Percentiles rank a stretch among this genome's conserved stretches.
These are phyloP conservation scores for Chytriomyces sp. DNA, from an alignment of 192 early-diverging fungal species.

Conservation along the genomic window DNA sequence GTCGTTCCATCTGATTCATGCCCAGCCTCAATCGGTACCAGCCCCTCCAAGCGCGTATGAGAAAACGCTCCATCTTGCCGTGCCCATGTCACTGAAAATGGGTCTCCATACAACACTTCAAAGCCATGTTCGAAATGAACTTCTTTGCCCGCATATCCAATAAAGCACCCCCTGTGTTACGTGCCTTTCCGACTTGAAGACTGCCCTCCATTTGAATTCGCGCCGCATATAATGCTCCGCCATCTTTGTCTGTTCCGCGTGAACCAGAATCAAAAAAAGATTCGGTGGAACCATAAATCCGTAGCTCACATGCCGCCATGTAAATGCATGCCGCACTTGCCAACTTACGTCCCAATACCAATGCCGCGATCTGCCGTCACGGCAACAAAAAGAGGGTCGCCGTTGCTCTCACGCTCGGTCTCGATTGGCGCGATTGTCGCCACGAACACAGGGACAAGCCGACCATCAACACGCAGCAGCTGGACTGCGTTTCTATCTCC, in stretches of 20 bases:
- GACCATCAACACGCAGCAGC: neutral
- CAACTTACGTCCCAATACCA: neutral
- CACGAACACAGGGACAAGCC: neutral
- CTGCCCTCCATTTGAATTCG: neutral
- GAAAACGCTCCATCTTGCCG: slow-evolving; percentile 16
- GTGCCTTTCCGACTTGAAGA: slow-evolving; percentile 25
- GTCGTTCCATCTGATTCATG: slow-evolving; percentile 21
- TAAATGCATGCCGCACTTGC: slow-evolving; percentile 16
- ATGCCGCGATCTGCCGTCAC: neutral
- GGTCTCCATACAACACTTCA: slow-evolving; percentile 28
- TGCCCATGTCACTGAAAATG: neutral
- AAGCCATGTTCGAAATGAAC: slow-evolving; percentile 3
- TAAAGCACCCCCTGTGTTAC: too few species aligned
- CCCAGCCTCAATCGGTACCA: slow-evolving; percentile 23
- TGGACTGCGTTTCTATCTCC: slow-evolving; percentile 7
- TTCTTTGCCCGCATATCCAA: slow-evolving; percentile 13
- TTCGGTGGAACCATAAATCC: neutral
- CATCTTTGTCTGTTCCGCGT: slow-evolving; percentile 14
- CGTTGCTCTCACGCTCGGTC: neutral
- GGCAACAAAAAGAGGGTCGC: slow-evolving; percentile 8
- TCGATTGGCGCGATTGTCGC: neutral
- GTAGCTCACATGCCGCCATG: slow-evolving; percentile 10
- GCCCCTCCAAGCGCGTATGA: neutral
- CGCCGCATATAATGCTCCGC: neutral
- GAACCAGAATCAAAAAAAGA: too few species aligned